These are phyloP conservation scores for Linnemannia exigua DNA, from an alignment of 192 early-diverging fungal genomes.

Conservation along the genomic window DNA sequence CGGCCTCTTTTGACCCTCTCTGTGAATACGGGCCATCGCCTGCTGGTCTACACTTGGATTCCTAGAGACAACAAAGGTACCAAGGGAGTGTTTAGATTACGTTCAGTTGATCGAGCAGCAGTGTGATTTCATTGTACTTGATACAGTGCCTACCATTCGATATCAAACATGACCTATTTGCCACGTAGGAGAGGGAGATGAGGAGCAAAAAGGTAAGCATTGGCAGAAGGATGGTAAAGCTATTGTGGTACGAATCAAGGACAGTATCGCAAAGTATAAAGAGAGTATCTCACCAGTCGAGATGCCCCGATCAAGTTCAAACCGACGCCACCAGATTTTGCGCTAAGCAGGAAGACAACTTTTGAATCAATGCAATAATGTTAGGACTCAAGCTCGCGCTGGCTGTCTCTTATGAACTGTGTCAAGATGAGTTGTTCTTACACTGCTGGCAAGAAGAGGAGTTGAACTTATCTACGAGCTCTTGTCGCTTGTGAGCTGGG, in stretches of 20 bases:
- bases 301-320: constrained; percentile 73
- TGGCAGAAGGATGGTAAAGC: background rate
- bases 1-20: constrained; percentile 56
- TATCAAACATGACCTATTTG: constrained; percentile 64
- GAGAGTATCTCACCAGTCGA: constrained; percentile 53
- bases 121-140: background rate
- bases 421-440: background rate
- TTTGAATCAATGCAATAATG: background rate
- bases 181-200: background rate
- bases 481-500: constrained; percentile 57
- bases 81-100: background rate
- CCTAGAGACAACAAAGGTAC: background rate
- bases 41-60: constrained; percentile 60
- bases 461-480: constrained; percentile 63
- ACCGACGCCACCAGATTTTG: constrained; percentile 73
- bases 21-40: constrained; percentile 76
- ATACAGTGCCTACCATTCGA: constrained; percentile 67
- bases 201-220: background rate
- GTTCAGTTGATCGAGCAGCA: background rate
- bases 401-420: background rate
- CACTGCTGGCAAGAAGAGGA: constrained; percentile 53
- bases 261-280: background rate
- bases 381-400: background rate
- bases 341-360: constrained; percentile 67
- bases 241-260: background rate